Evolutionary conservation across 257 asterid genomes (phyloP), one percentile per base, ranked within the genome.

Genomic region (Lavandula angustifolia): DNA sequence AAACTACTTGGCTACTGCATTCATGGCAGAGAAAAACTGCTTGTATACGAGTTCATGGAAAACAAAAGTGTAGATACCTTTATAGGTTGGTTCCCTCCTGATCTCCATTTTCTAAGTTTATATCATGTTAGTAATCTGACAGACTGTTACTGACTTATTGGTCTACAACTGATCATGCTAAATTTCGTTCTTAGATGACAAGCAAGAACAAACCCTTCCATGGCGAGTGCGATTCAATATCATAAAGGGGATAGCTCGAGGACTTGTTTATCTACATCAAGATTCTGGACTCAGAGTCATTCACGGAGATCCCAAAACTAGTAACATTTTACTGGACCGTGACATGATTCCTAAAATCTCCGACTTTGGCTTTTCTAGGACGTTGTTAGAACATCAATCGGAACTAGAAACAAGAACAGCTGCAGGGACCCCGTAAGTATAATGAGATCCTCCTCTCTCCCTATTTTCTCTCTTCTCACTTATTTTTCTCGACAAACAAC

Each of bases 311-410:
- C 40, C 68, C 54, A 60, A 37, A 29, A n/a, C 62, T 9, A 27
- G 61, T 61, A 43, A 70, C 37, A 75, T 75, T 51, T 44, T 75
- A 51, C 69, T 64, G 33, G 79, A 75, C 41, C 9, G 0, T 37
- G 52, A 65, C 3, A 75, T 75, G 80, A 66, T 12, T 22, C 76
- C 76, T 38, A 75, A 61, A 44, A 64, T 75, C 32, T 70, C 73
- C 3, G 14, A 10, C 67, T 75, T 66, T 61, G 58, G 4, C 52
- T 1, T 12, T 7, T 68, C 76, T 5, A 54, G 1, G 57, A 47
- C 34, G n/a, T 7, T 70, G 37, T 9, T 7, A 35, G 62, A 40
- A 44, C 51, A 40, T 64, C 56, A 57, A 33, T 9, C 64, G 12
- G 57, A 50, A 60, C 5, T 52, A 6, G 60, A 70, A 49, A 58